Percentiles rank a stretch among this genome's conserved stretches.
Evolutionary conservation across 1,284 basidiomycete genomes (phyloP).

Genomic region (Taiwanofungus camphoratus): DNA sequence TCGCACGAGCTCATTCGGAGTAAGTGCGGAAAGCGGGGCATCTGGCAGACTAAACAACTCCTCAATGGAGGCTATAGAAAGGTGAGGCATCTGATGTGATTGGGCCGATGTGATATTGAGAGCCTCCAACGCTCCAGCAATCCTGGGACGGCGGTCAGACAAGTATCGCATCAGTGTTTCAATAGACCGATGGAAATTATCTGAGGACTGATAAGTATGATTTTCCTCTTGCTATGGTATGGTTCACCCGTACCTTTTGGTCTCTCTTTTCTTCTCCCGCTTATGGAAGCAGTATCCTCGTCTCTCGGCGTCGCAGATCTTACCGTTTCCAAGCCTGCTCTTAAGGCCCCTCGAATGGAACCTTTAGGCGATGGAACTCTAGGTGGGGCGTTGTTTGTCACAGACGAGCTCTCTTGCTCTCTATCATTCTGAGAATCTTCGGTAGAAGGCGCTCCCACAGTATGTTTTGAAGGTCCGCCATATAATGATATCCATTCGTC

Average conservation of each 20-base stretch:
- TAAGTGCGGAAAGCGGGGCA: constrained; percentile 61
- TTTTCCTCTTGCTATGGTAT: no score
- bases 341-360: constrained; percentile 46
- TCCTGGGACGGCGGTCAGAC: constrained; percentile 81
- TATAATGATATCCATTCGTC: constrained; percentile 83
- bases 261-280: constrained; percentile 32
- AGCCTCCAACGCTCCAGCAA: constrained; percentile 66
- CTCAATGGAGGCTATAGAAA: constrained; percentile 64
- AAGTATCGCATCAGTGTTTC: constrained; percentile 71
- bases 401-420: constrained; percentile 11
- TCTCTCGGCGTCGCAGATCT: constrained; percentile 37
- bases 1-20: constrained; percentile 75
- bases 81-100: constrained; percentile 54
- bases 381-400: constrained; percentile 19
- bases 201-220: constrained; percentile 28
- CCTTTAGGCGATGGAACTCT: constrained; percentile 38
- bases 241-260: constrained; percentile 23
- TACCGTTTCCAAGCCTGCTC: constrained; percentile 47
- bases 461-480: constrained; percentile 57
- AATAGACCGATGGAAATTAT: constrained; percentile 56
- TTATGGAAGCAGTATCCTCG: constrained; percentile 52
- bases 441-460: constrained; percentile 10
- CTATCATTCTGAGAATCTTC: constrained; percentile 23
- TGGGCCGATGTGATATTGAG: constrained; percentile 69
- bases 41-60: constrained; percentile 75